phyloP scores from a whole-genome alignment of 176 grass and related monocot genomes.

The Aechmea fasciata region DNA sequence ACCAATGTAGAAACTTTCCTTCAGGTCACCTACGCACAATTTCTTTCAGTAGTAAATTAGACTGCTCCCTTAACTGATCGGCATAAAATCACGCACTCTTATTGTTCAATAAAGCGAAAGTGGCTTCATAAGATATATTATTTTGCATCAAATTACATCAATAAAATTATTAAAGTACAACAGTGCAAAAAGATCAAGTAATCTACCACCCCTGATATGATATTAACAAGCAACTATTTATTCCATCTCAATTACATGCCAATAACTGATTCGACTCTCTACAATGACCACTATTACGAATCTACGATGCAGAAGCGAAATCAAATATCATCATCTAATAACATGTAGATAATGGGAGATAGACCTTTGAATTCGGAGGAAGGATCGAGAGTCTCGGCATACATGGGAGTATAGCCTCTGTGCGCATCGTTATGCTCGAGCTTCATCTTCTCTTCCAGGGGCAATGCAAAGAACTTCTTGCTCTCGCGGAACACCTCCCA shows the following conservation, averaged over 20 bases:
- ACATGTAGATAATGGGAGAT: not conserved
- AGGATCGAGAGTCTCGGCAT: conserved; percentile 59
- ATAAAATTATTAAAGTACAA: too few relatives aligned
- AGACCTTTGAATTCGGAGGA: conserved; percentile 47
- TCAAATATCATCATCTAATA: not conserved
- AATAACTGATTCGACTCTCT: too few relatives aligned
- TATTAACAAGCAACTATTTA: too few relatives aligned
- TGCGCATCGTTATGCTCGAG: conserved; percentile 27
- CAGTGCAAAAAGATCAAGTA: too few relatives aligned
- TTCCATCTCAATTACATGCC: too few relatives aligned
- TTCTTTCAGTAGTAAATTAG: too few relatives aligned
- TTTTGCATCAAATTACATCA: too few relatives aligned
- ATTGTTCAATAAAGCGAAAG: too few relatives aligned
- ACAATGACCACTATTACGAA: not conserved
- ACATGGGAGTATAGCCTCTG: conserved; percentile 61
- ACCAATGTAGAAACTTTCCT: conserved; percentile 78
- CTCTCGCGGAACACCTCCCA: conserved; percentile 45
- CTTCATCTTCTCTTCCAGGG: conserved; percentile 60
- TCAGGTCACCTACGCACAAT: conserved; percentile 46
- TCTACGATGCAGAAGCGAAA: conserved; percentile 7
- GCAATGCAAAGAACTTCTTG: conserved; percentile 48
- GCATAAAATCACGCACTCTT: too few relatives aligned
- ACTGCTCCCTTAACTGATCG: too few relatives aligned
- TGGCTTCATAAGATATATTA: too few relatives aligned
- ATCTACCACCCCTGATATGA: too few relatives aligned